phyloP scores from a whole-genome alignment of 192 early-diverging fungal species.

The Coemansia sp. region DNA sequence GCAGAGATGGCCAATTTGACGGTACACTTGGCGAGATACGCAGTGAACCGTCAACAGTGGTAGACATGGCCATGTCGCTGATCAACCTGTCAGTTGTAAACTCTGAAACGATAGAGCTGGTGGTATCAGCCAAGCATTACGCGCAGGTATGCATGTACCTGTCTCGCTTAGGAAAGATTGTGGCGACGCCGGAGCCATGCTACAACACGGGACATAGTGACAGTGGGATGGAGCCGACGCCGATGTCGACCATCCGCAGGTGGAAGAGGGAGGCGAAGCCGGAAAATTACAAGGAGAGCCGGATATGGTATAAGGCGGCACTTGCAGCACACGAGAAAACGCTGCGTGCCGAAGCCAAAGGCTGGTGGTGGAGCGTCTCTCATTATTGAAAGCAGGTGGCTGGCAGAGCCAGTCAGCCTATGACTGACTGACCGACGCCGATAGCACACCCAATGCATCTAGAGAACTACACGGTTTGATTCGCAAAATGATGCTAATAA shows the following conservation, averaged over 20 bases:
- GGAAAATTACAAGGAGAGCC: not conserved
- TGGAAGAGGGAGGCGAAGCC: not conserved
- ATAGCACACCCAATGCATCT: too few species aligned
- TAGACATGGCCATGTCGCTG: not conserved
- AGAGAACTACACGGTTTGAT: too few species aligned
- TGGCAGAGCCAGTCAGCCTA: too few species aligned
- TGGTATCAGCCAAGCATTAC: not conserved
- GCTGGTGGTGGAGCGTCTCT: too few species aligned
- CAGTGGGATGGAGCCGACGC: not conserved
- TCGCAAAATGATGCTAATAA: too few species aligned
- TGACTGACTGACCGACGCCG: too few species aligned
- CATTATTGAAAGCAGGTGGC: too few species aligned
- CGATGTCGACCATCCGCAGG: not conserved
- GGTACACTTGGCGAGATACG: not conserved
- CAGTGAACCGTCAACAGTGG: not conserved
- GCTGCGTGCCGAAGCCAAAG: too few species aligned
- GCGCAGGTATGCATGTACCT: not conserved
- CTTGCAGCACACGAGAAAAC: too few species aligned
- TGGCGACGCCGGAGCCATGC: not conserved
- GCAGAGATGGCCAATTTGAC: not conserved
- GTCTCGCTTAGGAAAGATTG: not conserved
- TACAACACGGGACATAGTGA: not conserved
- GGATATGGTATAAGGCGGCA: not conserved
- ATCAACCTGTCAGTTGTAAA: not conserved
- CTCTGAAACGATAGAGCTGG: not conserved